Evolutionary conservation across 345 rosid species (phyloP), one percentile per base, ranked within the genome.

Genomic region (Populus tremula): DNA sequence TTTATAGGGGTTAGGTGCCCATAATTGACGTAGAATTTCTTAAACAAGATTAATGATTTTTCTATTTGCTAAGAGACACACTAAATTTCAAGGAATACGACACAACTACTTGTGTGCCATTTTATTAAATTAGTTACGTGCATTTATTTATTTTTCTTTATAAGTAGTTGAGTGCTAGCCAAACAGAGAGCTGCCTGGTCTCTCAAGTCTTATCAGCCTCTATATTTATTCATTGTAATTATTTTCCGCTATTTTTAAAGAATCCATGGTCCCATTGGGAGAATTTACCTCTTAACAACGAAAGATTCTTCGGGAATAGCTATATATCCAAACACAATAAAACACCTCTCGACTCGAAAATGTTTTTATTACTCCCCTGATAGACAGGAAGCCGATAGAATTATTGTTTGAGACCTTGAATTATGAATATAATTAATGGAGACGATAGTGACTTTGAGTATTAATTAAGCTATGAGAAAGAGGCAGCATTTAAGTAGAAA

Each of bases 1-100:
- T 71, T 71, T 70, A 80, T 76, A 76, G 73, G 31, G 38, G 62
- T 38, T 70, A 27, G 76, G 43, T 50, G 45, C 38, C 43, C 38
- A 21, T 25, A 38, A 59, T 33, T 43, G 61, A 38, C 35, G 35
- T 54, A 17, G 49, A 31, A 67, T 68, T 74, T 79, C 59, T 67
- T 70, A 21, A 63, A 16, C 33, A 1, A 1, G 16, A 53, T 18
- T 74, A n/a, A 23, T 56, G 16, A 49, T 39, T 53, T 73, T 72
- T 72, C 39, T 62, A 17, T 25, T 77, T 41, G 62, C 23, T 43
- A 29, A 36, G 29, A 1, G 18, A 70, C 35, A 45, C 31, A 23
- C 21, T 56, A 47, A 43, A 33, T 70, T 33, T 77, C 69, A 18
- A 39, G 5, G 29, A 77, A 11, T 18, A 41, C 0, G 27, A 38